Evolutionary conservation across 2,329 filamentous ascomycete species (phyloP), one percentile per base, ranked within the genome.

Genomic region (Colletotrichum sp.): DNA sequence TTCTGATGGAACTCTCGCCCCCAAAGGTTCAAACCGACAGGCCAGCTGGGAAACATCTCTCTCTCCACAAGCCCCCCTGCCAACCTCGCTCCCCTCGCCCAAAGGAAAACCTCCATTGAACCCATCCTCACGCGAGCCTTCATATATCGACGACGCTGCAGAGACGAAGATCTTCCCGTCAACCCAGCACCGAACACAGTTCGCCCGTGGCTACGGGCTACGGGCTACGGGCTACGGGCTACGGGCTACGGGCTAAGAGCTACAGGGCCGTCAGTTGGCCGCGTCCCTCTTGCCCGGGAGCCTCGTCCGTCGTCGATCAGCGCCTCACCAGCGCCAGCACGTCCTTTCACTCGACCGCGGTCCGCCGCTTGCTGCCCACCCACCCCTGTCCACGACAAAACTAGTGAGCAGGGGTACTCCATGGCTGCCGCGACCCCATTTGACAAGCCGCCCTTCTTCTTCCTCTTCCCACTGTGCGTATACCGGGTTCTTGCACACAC

Each of bases 331-430:
- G 36, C 34, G 30, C 43, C 58, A 65, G 28, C 38, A 67, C 56
- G 43, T 28, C 48, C 62, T 38, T 48, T 52, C 43, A 10, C n/a
- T 52, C 43, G 43, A 52, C 43, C n/a, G 43, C 64, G 16, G 62
- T 48, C 62, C 70, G 18, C 64, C 28, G 43, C 43, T 21, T 73
- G 64, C 70, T 67, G 64, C 56, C 55, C 64, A 43, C 34, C 28
- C 28, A 69, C 34, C 70, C 73, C 58, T 73, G 73, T 69, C 64
- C 18, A 75, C 56, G 58, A 65, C 70, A 65, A 73, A 69, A 68
- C 65, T 69, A 69, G 34, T 7, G 58, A 69, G 55, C 72, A 72
- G 62, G 72, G 72, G 55, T 28, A 3, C 18, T 36, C 70, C 73
- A 75, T 73, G 65, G 48, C 43, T 64, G 70, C 48, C 58, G 58